phyloP scores from a whole-genome alignment of 78 protist genomes.

The Speleostelium caveatum region DNA sequence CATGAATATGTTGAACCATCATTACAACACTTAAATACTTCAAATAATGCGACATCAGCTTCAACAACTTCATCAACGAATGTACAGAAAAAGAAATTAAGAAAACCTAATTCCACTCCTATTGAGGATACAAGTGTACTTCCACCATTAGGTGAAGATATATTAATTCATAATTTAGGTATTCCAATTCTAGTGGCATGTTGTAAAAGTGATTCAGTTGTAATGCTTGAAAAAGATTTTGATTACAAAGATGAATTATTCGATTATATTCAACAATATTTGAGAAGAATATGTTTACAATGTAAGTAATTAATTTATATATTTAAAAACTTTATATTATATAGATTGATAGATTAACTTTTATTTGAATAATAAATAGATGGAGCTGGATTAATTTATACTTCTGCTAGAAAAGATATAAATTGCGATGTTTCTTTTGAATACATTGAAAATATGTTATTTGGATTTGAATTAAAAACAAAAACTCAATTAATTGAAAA shows the following conservation, averaged over 20 bases:
- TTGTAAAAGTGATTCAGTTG: constrained; percentile 79
- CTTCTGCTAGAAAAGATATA: constrained; percentile 80
- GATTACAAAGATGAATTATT: constrained; percentile 77
- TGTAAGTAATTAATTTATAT: constrained; percentile 50
- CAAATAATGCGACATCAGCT: neutral
- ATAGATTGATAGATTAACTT: neutral
- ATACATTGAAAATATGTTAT: constrained; percentile 70
- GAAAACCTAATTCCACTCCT: neutral
- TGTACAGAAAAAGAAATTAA: constrained; percentile 58
- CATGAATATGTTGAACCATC: constrained; percentile 66
- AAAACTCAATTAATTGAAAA: constrained; percentile 78
- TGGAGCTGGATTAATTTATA: constrained; percentile 85
- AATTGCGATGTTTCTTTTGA: constrained; percentile 63
- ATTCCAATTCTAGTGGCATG: constrained; percentile 70
- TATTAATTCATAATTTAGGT: constrained; percentile 68
- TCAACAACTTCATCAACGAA: neutral
- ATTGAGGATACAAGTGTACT: constrained; percentile 69
- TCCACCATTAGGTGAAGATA: constrained; percentile 69
- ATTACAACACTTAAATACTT: neutral
- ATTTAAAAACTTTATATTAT: neutral
- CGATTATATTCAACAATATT: constrained; percentile 82
- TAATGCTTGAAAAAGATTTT: constrained; percentile 73
- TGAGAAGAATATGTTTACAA: constrained; percentile 76
- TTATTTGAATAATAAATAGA: neutral
- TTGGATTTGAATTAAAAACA: constrained; percentile 72